These are phyloP conservation scores for Boletus sp. DNA, from an alignment of 768 basidiomycete species.

Conservation along the genomic window DNA sequence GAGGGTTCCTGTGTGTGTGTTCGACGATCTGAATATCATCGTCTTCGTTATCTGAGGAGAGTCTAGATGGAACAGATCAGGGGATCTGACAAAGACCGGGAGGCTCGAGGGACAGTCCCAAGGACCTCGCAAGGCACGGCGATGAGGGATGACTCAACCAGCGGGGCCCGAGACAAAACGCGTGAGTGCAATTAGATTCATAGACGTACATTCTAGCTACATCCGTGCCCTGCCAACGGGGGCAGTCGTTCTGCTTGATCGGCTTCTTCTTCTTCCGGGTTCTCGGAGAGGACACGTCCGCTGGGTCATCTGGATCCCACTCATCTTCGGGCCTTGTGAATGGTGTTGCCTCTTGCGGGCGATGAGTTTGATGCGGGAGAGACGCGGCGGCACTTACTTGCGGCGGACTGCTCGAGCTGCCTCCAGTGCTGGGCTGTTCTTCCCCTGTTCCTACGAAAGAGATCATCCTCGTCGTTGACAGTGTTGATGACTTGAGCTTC, in stretches of 20 bases:
- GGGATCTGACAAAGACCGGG: slow-evolving; percentile 6
- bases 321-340: slow-evolving; percentile 21
- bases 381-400: slow-evolving; percentile 40
- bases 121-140: background rate
- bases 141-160: background rate
- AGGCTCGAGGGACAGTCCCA: slow-evolving; percentile 9
- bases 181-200: background rate
- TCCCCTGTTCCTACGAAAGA: slow-evolving; percentile 66
- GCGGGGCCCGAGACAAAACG: background rate
- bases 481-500: slow-evolving; percentile 6
- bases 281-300: slow-evolving; percentile 28
- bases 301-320: slow-evolving; percentile 17
- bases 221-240: slow-evolving; percentile 44
- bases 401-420: slow-evolving; percentile 51
- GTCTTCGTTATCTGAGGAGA: slow-evolving; percentile 45
- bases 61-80: slow-evolving; percentile 22
- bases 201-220: slow-evolving; percentile 40
- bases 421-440: slow-evolving; percentile 57
- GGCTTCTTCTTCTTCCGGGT: slow-evolving; percentile 40
- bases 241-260: slow-evolving; percentile 27
- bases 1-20: slow-evolving; percentile 20
- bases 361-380: slow-evolving; percentile 3
- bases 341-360: slow-evolving; percentile 22
- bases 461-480: slow-evolving; percentile 56
- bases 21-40: slow-evolving; percentile 43